Percentiles rank a stretch among this genome's conserved stretches.
phyloP scores from a whole-genome alignment of 2,329 filamentous ascomycete genomes.

The Fusarium sp. region DNA sequence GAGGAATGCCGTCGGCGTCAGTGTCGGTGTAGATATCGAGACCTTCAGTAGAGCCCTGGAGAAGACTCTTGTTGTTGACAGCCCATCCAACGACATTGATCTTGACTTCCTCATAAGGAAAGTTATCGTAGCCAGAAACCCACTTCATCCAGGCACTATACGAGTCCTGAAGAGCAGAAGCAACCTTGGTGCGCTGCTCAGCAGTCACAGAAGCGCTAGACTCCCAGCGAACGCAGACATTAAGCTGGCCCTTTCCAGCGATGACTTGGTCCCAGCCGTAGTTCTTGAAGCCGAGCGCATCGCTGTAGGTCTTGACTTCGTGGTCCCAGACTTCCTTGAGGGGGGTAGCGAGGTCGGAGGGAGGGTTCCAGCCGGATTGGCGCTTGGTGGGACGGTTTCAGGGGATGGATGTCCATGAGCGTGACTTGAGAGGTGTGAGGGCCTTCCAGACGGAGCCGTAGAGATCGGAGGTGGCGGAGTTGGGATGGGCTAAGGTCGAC shows the following conservation, averaged over 20 bases:
- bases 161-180: conserved; percentile 46
- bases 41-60: conserved; percentile 49
- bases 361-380: conserved; percentile 43
- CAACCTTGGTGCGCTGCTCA: conserved; percentile 50
- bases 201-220: conserved; percentile 48
- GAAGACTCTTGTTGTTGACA: conserved; percentile 48
- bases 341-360: conserved; percentile 34
- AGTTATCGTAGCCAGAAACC: conserved; percentile 55
- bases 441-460: conserved; percentile 43
- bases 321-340: conserved; percentile 48
- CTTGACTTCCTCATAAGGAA: conserved; percentile 52
- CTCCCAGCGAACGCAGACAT: conserved; percentile 56
- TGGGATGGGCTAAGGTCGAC: conserved; percentile 28
- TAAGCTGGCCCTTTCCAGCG: conserved; percentile 43
- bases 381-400: conserved; percentile 43
- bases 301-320: conserved; percentile 40
- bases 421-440: conserved; percentile 23
- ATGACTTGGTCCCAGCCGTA: conserved; percentile 49
- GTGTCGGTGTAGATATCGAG: conserved; percentile 54
- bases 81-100: conserved; percentile 55
- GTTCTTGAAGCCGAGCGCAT: conserved; percentile 44
- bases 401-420: conserved; percentile 9
- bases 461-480: conserved; percentile 39
- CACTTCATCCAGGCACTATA: conserved; percentile 55
- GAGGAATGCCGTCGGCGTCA: conserved; percentile 51